Evolutionary conservation across 257 asterid species (phyloP).

Genomic region (Gentiana macrophylla): DNA sequence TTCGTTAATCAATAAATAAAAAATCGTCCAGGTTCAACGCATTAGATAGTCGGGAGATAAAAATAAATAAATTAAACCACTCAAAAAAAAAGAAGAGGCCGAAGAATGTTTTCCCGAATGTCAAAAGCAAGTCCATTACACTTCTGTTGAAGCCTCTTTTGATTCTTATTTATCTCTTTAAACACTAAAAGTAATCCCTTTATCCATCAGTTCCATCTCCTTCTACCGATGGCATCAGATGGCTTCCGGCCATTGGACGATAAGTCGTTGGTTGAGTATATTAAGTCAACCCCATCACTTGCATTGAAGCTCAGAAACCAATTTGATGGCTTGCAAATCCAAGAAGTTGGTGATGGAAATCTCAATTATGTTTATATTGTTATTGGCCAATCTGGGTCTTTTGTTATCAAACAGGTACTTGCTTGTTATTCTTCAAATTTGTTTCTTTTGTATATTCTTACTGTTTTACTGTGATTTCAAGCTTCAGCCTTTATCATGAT

Average conservation of each 20-base stretch:
- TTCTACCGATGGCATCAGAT: conserved; percentile 33
- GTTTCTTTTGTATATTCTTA: background rate
- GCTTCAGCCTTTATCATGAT: no score
- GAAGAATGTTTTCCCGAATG: no score
- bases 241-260: conserved; percentile 69
- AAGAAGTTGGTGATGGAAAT: conserved; percentile 98
- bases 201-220: no score
- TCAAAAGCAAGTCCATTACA: no score
- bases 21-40: no score
- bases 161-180: no score
- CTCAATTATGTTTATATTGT: conserved; percentile 89
- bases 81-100: no score
- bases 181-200: no score
- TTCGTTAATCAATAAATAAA: no score
- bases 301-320: conserved; percentile 51
- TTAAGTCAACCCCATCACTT: conserved; percentile 66
- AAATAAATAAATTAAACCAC: no score
- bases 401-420: conserved; percentile 82
- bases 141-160: no score
- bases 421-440: background rate
- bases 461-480: background rate
- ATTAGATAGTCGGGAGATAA: no score
- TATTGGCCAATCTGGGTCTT: conserved; percentile 41
- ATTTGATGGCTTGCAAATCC: conserved; percentile 50
- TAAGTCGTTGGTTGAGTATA: conserved; percentile 56